phyloP scores from a whole-genome alignment of 176 grass and related monocot genomes.

The Canna indica region DNA sequence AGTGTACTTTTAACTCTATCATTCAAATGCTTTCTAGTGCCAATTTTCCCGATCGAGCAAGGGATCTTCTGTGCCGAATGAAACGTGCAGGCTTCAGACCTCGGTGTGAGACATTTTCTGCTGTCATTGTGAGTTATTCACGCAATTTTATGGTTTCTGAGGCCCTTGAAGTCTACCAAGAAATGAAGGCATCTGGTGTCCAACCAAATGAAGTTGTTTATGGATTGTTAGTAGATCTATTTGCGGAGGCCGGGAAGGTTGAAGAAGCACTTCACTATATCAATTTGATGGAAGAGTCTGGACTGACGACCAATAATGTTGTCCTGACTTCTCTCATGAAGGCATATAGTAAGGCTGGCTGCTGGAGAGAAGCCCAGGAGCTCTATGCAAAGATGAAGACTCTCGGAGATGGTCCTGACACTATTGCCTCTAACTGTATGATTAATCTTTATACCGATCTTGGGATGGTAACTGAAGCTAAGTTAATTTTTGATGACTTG shows the following conservation, averaged over 20 bases:
- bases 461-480: constrained; percentile 57
- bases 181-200: constrained; percentile 46
- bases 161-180: constrained; percentile 40
- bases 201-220: constrained; percentile 53
- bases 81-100: constrained; percentile 46
- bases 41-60: constrained; percentile 42
- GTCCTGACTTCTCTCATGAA: constrained; percentile 59
- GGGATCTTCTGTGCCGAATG: constrained; percentile 45
- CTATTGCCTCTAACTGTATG: constrained; percentile 59
- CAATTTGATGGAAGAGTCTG: constrained; percentile 52
- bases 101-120: constrained; percentile 48
- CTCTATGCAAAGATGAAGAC: constrained; percentile 50
- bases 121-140: constrained; percentile 46
- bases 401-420: constrained; percentile 48
- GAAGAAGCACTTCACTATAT: constrained; percentile 44
- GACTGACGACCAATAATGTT: constrained; percentile 32
- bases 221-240: constrained; percentile 48
- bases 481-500: constrained; percentile 45
- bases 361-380: constrained; percentile 59
- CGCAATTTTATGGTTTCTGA: constrained; percentile 36
- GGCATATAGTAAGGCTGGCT: constrained; percentile 43
- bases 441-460: constrained; percentile 65
- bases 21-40: constrained; percentile 68
- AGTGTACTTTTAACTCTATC: constrained; percentile 60
- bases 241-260: constrained; percentile 44